Evolutionary conservation across 306 rosid genomes (phyloP).

Genomic region (Dryas drummondii): DNA sequence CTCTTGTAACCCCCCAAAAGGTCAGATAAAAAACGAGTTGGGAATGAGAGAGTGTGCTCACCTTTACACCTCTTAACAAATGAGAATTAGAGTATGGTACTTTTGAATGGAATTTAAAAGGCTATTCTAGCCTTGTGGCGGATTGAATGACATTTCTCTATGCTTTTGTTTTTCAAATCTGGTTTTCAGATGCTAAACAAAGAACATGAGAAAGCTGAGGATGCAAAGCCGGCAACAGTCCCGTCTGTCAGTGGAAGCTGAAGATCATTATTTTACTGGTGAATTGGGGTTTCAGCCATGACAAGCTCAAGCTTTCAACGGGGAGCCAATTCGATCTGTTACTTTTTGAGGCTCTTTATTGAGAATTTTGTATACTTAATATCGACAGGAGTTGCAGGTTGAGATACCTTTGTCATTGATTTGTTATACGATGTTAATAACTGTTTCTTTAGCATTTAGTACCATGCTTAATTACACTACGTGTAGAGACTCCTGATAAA

Average conservation of each 20-base stretch:
- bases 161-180: background rate
- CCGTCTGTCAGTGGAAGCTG: slow-evolving; percentile 34
- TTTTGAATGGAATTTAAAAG: background rate
- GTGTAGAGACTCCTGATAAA: background rate
- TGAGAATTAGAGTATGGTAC: background rate
- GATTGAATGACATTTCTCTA: background rate
- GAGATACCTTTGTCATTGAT: background rate
- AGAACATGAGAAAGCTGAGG: slow-evolving; percentile 63
- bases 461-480: background rate
- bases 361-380: slow-evolving; percentile 28
- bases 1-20: background rate
- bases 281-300: background rate
- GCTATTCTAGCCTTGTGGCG: background rate
- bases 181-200: slow-evolving; percentile 52
- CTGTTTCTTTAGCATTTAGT: background rate
- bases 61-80: background rate
- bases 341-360: slow-evolving; percentile 21
- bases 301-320: background rate
- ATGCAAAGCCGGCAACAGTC: slow-evolving; percentile 40
- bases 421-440: background rate
- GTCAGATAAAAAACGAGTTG: background rate
- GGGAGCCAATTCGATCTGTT: slow-evolving; percentile 1
- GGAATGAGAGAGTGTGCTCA: background rate
- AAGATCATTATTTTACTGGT: slow-evolving; percentile 11
- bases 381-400: background rate